A percentile compares a stretch with the other conserved stretches of the same genome.
Conservation (phyloP, 2,329 filamentous ascomycete species). For the Nothophaeocryptopus gaeumannii region DNA sequence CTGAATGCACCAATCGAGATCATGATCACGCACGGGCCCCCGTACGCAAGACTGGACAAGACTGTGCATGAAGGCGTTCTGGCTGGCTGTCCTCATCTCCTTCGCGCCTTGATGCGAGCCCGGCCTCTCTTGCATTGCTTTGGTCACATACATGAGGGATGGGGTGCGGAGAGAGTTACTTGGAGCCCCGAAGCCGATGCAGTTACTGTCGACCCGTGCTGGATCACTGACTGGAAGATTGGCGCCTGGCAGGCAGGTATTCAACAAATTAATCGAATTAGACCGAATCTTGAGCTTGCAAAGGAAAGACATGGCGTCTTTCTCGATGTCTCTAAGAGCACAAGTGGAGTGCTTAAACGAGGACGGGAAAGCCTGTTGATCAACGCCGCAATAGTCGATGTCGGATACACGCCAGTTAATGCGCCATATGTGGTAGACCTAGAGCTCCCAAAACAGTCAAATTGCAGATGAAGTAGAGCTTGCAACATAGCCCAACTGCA, state of each 20-base stretch:
- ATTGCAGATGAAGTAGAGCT: too few species aligned
- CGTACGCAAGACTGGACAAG: conserved; percentile 31
- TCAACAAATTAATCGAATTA: conserved; percentile 1
- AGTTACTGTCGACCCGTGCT: background rate
- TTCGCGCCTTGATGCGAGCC: conserved; percentile 45
- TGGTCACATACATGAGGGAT: conserved; percentile 60
- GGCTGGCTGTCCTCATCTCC: conserved; percentile 47
- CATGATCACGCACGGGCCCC: conserved; percentile 42
- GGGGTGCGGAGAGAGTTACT: conserved; percentile 54
- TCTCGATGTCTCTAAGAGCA: conserved; percentile 24
- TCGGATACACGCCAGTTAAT: conserved; percentile 44
- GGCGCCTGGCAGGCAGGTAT: conserved; percentile 11
- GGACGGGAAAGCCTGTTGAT: conserved; percentile 57
- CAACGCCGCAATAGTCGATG: conserved; percentile 57
- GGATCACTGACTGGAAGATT: conserved; percentile 11
- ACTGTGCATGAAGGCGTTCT: conserved; percentile 16
- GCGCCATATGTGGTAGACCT: conserved; percentile 57
- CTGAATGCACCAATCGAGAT: conserved; percentile 34
- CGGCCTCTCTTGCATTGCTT: conserved; percentile 55
- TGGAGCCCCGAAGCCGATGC: conserved; percentile 41
- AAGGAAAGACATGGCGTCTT: conserved; percentile 35
- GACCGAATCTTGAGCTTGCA: conserved; percentile 19
- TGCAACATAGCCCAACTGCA: too few species aligned
- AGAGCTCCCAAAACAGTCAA: conserved; percentile 35
- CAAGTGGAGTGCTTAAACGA: conserved; percentile 35